Evolutionary conservation across 1,284 basidiomycete genomes (phyloP).

Genomic region (Leccinum huronense): DNA sequence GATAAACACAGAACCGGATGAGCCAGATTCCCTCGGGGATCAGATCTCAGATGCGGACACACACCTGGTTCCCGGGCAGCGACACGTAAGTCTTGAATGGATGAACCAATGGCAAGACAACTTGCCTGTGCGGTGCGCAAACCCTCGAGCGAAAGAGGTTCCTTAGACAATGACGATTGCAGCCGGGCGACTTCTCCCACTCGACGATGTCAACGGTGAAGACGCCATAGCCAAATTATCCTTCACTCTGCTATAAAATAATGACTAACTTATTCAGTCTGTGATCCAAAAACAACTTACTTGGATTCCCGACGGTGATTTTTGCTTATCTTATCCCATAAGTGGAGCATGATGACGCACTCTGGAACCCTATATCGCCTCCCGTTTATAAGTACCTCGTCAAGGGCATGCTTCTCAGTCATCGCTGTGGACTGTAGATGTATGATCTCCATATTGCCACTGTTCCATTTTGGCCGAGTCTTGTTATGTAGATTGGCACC

Average conservation of each 20-base stretch:
- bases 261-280: constrained; percentile 1
- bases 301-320: constrained; percentile 39
- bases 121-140: constrained; percentile 41
- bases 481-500: constrained; percentile 69
- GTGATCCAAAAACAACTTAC: constrained; percentile 37
- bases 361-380: constrained; percentile 94
- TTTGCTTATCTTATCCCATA: constrained; percentile 83
- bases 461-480: constrained; percentile 71
- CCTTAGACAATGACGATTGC: constrained; percentile 19
- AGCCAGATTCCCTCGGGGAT: constrained; percentile 9
- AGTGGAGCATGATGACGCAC: constrained; percentile 87
- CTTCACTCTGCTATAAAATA: constrained; percentile 35
- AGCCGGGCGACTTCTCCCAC: constrained; percentile 43
- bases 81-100: constrained; percentile 22
- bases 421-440: constrained; percentile 55
- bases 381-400: constrained; percentile 79
- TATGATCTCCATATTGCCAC: constrained; percentile 89
- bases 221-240: constrained; percentile 51
- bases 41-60: constrained; percentile 6
- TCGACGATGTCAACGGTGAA: constrained; percentile 73
- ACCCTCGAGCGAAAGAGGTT: constrained; percentile 39
- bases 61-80: constrained; percentile 40
- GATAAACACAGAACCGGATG: background rate
- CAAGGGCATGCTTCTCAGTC: constrained; percentile 52
- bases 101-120: background rate